These are phyloP conservation scores for Cnidoscolus chayamansa DNA, from an alignment of 441 rosid genomes.

Conservation along the genomic window DNA sequence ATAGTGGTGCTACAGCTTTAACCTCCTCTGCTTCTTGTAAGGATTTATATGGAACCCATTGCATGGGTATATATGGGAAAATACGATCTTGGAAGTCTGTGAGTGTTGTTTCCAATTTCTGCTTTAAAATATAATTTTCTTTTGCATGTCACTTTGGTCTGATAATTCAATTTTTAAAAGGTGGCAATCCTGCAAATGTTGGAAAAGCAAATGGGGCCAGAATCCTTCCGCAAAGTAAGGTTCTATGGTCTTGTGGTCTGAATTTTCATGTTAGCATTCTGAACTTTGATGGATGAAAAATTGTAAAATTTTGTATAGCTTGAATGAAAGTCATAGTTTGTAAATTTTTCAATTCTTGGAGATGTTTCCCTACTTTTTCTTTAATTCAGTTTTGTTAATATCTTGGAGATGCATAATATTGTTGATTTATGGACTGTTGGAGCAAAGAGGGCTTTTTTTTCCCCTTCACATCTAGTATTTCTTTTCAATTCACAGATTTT, in stretches of 20 bases:
- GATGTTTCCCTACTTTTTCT: neutral
- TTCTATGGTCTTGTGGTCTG: conserved; percentile 26
- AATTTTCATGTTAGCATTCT: conserved; percentile 13
- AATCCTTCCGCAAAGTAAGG: conserved; percentile 85
- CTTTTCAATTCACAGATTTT: conserved; percentile 54
- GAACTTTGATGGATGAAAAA: neutral
- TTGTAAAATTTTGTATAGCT: neutral
- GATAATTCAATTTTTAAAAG: conserved; percentile 33
- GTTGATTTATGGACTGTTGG: conserved; percentile 2
- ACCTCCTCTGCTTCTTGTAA: conserved; percentile 83
- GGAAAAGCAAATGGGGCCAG: conserved; percentile 99
- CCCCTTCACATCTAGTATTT: conserved; percentile 7
- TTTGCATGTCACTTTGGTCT: conserved; percentile 17
- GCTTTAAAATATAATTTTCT: neutral
- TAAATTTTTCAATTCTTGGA: neutral
- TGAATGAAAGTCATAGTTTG: neutral
- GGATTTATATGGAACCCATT: conserved; percentile 83
- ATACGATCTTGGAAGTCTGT: conserved; percentile 98
- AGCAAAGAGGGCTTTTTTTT: neutral
- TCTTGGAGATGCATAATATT: neutral
- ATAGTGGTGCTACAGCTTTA: conserved; percentile 81
- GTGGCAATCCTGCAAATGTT: conserved; percentile 96
- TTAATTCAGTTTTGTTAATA: neutral
- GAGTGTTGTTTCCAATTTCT: conserved; percentile 35
- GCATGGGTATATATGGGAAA: conserved; percentile 83